Evolutionary conservation across 2,329 filamentous ascomycete species (phyloP), one percentile per base, ranked within the genome.

Genomic region (Aureobasidium pullulans): DNA sequence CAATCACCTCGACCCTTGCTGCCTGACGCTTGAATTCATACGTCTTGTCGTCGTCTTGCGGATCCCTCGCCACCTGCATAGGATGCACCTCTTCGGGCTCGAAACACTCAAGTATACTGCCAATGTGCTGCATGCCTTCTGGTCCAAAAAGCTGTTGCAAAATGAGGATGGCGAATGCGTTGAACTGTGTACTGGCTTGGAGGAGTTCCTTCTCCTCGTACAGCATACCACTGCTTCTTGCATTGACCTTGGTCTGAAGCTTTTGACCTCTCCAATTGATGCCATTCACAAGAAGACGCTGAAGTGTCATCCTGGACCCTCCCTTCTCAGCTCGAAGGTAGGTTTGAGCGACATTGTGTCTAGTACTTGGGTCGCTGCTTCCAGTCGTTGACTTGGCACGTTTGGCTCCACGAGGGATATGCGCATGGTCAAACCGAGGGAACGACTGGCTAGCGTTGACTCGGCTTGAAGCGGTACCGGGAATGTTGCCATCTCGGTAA

Each of bases 271-370:
- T 47, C 42, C 42, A 57, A 19, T n/a, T 13, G 15, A 48, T 7
- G 9, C 2, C 13, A 19, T 28, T 37, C 5, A 47, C 32, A 13
- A 57, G 34, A n/a, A 57, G 43, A 16, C 43, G 42, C 19, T 57
- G 54, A 19, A 57, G n/a, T 19, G 15, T 28, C 54, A 57, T 57
- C n/a, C 23, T 57, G 34, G 19, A 34, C 6, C 16, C 11, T 29
- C 42, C 54, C 16, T 57, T 57, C 42, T 57, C 54, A 31, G 28
- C 32, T 16, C 54, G 43, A 8, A 57, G 43, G 34, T 39, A 32
- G 16, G 54, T 48, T 28, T 57, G 54, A 10, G 54, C 54, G 6
- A 29, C n/a, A n/a, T 57, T 57, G 54, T 57, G 54, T 6, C 52
- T 23, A 6, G 15, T 31, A 19, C 48, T 47, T 23, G 43, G 15